phyloP scores from a whole-genome alignment of 352 stramenopile species.

The Phytophthora lateralis region DNA sequence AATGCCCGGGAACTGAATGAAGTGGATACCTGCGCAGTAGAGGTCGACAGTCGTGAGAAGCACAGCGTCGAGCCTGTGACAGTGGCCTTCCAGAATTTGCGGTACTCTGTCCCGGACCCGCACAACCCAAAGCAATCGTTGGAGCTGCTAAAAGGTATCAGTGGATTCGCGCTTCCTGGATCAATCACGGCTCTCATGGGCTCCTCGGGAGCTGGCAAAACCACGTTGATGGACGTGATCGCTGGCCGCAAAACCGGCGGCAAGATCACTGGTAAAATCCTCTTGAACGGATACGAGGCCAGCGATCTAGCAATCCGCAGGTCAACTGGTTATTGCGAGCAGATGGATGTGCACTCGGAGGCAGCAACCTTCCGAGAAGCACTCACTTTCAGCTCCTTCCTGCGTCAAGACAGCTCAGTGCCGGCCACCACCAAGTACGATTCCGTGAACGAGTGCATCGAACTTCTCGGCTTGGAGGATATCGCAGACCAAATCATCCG shows the following conservation, averaged over 20 bases:
- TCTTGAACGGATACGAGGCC: slow-evolving; percentile 27
- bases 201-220: slow-evolving; percentile 66
- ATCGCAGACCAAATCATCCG: slow-evolving; percentile 53
- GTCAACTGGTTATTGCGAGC: slow-evolving; percentile 22
- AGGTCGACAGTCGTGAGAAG: slow-evolving; percentile 16
- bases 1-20: slow-evolving; percentile 1
- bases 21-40: slow-evolving; percentile 6
- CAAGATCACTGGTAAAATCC: slow-evolving; percentile 26
- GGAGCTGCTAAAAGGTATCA: slow-evolving; percentile 28
- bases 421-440: slow-evolving; percentile 34
- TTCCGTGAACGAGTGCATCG: slow-evolving; percentile 60
- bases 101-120: slow-evolving; percentile 53
- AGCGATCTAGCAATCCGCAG: slow-evolving; percentile 23
- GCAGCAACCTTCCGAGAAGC: slow-evolving; percentile 21
- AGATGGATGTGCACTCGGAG: slow-evolving; percentile 14
- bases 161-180: slow-evolving; percentile 24
- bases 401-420: slow-evolving; percentile 51
- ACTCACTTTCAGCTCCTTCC: slow-evolving; percentile 57
- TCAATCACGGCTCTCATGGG: slow-evolving; percentile 39
- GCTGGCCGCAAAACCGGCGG: slow-evolving; percentile 21
- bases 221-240: slow-evolving; percentile 30
- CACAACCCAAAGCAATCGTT: slow-evolving; percentile 47
- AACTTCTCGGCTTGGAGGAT: slow-evolving; percentile 71
- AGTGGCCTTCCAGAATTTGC: slow-evolving; percentile 43
- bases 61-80: slow-evolving; percentile 34